phyloP scores from a whole-genome alignment of 192 early-diverging fungal genomes.

The Umbelopsis vinacea region DNA sequence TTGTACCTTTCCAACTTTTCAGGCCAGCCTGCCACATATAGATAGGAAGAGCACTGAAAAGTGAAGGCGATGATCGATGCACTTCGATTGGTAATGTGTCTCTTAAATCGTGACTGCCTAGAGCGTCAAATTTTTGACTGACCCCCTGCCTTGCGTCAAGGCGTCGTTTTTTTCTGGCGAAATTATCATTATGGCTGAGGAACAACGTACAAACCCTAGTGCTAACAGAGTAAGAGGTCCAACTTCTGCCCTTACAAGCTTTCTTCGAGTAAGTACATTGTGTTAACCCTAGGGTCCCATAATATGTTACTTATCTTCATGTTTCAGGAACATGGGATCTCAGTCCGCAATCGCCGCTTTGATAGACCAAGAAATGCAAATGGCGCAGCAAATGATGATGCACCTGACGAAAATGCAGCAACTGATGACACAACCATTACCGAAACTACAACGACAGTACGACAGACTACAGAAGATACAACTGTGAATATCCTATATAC shows the following conservation, averaged over 20 bases:
- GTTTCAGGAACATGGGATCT: slow-evolving; percentile 42
- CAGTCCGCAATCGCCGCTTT: slow-evolving; percentile 31
- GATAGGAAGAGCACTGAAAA: no score
- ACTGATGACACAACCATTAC: no score
- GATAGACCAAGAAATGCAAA: slow-evolving; percentile 3
- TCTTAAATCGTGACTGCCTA: neutral
- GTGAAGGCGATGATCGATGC: no score
- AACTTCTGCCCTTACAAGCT: slow-evolving; percentile 54
- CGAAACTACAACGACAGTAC: neutral
- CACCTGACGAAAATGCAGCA: no score
- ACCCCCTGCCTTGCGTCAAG: neutral
- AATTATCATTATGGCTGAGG: neutral
- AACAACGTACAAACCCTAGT: neutral
- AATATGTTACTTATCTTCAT: neutral
- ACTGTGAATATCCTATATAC: slow-evolving; percentile 11
- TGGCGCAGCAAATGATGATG: slow-evolving; percentile 19
- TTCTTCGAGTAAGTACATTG: slow-evolving; percentile 46
- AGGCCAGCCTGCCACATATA: no score
- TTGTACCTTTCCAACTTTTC: no score
- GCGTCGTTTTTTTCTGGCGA: neutral
- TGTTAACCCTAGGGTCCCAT: neutral
- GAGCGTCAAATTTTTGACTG: slow-evolving; percentile 5
- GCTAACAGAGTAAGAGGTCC: slow-evolving; percentile 52
- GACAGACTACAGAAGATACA: slow-evolving; percentile 21
- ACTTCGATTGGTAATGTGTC: neutral